Base-by-base conservation (phyloP, 768 basidiomycete genomes). In the Leccinum broughii region DNA sequence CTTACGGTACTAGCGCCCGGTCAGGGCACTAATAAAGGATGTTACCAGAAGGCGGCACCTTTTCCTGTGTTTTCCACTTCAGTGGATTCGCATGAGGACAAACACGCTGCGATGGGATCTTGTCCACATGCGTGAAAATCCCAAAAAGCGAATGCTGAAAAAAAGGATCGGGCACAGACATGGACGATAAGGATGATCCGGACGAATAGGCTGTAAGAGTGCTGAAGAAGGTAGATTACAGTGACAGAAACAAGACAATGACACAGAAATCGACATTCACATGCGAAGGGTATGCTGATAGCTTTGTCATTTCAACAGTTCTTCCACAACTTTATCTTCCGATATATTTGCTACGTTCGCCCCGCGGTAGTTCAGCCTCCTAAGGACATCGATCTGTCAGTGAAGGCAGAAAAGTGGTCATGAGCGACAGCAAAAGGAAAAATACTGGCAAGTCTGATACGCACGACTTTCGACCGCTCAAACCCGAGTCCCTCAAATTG, bases 401-500 rank as follows among this genome's bases (percentile, higher is more conserved):
- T 28, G 41, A 24, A 56, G 35, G 15, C 41, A 37, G n/a, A n/a
- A n/a, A n/a, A n/a, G n/a, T n/a, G n/a, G n/a, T 54, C 58, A 49
- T 64, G 49, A 61, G 51, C 56, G 48, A 53, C 28, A n/a, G 30
- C 4, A 1, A 30, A 5, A 14, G 34, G 8, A 26, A 15, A 28
- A 32, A 39, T 11, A 34, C 14, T 26, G 17, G 44, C 15, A 13
- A 35, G 30, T 20, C 32, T 7, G 22, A 22, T 55, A 88, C 92
- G 69, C 74, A 97, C 95, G 65, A 97, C 93, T 81, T 94, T 92
- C 60, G 76, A 76, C 64, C 88, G 77, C 50, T 88, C 85, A 69
- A 98, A 96, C 0, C 95, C 95, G 54, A 96, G 80, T 44, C 80
- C 78, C 70, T 90, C 87, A 58, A 96, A 97, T 64, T 88, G 85